Percentiles rank a stretch among this genome's conserved stretches.
Conservation (phyloP, 805 yeast genomes). For the Zygosaccharomyces bailii region DNA sequence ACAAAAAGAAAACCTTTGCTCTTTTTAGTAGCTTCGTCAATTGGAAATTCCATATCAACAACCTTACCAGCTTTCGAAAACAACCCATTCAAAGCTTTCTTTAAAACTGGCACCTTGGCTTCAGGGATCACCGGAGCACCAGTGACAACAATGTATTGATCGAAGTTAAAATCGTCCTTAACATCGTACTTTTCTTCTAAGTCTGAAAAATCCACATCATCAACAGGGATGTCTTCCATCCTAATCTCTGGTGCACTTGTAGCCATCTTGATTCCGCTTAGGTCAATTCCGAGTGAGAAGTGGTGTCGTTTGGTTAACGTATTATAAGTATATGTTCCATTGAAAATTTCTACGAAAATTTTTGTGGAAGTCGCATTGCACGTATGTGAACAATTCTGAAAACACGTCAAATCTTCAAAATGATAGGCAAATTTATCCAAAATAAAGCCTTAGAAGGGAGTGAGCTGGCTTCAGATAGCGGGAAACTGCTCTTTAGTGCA, state of each 20-base stretch:
- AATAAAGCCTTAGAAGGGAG: not conserved
- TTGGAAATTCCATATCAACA: conserved; percentile 75
- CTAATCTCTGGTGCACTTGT: conserved; percentile 35
- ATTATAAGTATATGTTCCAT: no score
- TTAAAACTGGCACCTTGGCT: conserved; percentile 74
- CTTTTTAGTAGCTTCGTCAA: conserved; percentile 61
- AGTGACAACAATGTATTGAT: conserved; percentile 79
- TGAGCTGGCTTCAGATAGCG: not conserved
- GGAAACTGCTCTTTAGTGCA: not conserved
- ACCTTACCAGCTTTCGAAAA: conserved; percentile 77
- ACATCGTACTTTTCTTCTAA: conserved; percentile 73
- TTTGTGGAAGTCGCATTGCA: not conserved
- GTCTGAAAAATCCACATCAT: conserved; percentile 77
- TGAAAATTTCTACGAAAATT: not conserved
- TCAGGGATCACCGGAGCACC: conserved; percentile 97
- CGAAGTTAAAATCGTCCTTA: conserved; percentile 59
- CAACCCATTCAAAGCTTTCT: conserved; percentile 80
- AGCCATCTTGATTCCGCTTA: conserved; percentile 18
- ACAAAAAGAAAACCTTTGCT: conserved; percentile 86
- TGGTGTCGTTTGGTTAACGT: no score
- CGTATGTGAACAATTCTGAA: not conserved
- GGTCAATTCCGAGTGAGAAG: no score
- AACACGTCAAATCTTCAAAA: not conserved
- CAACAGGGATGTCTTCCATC: conserved; percentile 49
- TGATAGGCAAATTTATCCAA: not conserved